A percentile compares a stretch with the other conserved stretches of the same genome.
Evolutionary conservation across 371 early-diverging fungal species (phyloP).

Genomic region (Cokeromyces recurvatus): DNA sequence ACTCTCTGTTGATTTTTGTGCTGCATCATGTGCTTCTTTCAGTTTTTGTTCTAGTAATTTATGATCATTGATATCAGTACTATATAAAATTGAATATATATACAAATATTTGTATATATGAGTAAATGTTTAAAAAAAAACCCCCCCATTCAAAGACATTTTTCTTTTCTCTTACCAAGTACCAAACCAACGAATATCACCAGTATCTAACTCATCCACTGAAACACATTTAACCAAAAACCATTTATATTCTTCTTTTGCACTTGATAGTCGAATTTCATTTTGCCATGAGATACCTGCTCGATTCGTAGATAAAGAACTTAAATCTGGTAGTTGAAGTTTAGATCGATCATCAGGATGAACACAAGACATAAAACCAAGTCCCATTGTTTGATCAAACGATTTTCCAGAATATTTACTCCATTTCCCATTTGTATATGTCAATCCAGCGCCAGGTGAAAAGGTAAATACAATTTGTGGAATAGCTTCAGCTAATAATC

Average conservation of each 20-base stretch:
- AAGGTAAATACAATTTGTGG: conserved; percentile 67
- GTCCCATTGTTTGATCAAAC: conserved; percentile 50
- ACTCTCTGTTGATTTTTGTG: conserved; percentile 65
- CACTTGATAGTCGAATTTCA: conserved; percentile 49
- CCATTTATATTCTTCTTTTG: conserved; percentile 54
- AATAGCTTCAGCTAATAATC: conserved; percentile 61
- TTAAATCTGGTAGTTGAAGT: conserved; percentile 48
- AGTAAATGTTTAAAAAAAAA: too few relatives aligned
- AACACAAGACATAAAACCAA: conserved; percentile 63
- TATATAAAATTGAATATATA: conserved; percentile 9
- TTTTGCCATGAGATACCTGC: conserved; percentile 53
- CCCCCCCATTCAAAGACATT: too few relatives aligned
- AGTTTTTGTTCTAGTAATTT: conserved; percentile 58
- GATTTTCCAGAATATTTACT: conserved; percentile 50
- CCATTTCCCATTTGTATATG: conserved; percentile 64
- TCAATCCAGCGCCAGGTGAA: conserved; percentile 54
- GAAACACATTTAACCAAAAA: conserved; percentile 62
- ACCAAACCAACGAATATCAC: conserved; percentile 61
- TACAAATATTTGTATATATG: too few relatives aligned
- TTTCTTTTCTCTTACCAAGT: conserved; percentile 63
- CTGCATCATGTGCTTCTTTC: conserved; percentile 66
- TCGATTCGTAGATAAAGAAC: conserved; percentile 25
- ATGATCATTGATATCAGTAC: conserved; percentile 65
- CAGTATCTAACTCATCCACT: conserved; percentile 54
- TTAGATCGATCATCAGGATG: conserved; percentile 58